Evolutionary conservation across 2,329 filamentous ascomycete genomes (phyloP), one percentile per base, ranked within the genome.

Genomic region (Fusarium poae): DNA sequence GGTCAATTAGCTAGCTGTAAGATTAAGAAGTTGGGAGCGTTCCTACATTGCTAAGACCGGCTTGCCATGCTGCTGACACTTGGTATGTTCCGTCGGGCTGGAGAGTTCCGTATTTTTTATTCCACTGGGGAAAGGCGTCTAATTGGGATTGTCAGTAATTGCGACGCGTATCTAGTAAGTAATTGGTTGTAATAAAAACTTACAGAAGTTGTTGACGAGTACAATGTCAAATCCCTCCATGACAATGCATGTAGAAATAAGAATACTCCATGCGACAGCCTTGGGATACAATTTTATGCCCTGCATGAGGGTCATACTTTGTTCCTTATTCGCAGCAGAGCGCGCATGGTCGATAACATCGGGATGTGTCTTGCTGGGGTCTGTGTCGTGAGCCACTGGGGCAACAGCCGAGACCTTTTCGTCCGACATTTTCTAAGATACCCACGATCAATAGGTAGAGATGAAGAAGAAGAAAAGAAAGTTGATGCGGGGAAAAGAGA

Each of bases 151-250:
- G 23, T 57, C 18, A 55, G 55, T 9, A 5, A 18, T 16, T 18
- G 16, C 23, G 5, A 9, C 20, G 10, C 34, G 4, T n/a, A n/a
- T n/a, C n/a, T n/a, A n/a, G n/a, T n/a, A n/a, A n/a, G n/a, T 0
- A 13, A 2, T 8, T 2, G 6, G 15, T 12, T 3, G 1, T 3
- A 6, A 4, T 3, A 7, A 11, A 13, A 12, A 59, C 69, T 44
- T 25, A 72, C 69, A 72, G 9, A 72, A 72, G 39, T 72, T 72
- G 54, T 72, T 72, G 1, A 72, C 69, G 1, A 72, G 45, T 5
- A 58, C 60, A 25, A 72, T 67, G 4, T 72, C 69, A 5, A 70
- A 72, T 11, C 69, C 69, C 45, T 72, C 69, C 69, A 72, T 72
- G 16, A 72, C 69, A 51, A 72, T 72, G 20, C 66, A 72, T 11